A percentile compares a stretch with the other conserved stretches of the same genome.
phyloP scores from a whole-genome alignment of 768 basidiomycete species.

The Termitomyces sp. region DNA sequence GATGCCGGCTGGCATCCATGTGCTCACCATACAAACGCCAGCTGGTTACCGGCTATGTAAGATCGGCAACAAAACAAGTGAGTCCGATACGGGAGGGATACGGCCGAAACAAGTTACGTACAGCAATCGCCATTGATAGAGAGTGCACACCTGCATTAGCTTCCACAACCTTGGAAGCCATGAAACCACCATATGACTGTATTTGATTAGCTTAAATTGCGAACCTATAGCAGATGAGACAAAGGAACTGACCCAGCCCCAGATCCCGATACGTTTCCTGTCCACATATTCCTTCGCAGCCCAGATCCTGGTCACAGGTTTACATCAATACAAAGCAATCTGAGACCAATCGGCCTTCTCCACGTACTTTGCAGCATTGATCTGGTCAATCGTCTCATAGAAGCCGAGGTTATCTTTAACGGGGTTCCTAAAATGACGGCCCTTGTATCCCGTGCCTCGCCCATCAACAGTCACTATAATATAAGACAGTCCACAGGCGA shows the following conservation, averaged over 20 bases:
- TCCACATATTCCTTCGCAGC: conserved; percentile 87
- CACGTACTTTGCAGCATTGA: conserved; percentile 78
- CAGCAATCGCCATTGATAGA: conserved; percentile 87
- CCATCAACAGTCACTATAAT: conserved; percentile 89
- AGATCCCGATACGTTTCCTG: conserved; percentile 82
- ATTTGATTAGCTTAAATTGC: conserved; percentile 5
- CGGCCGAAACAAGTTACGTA: conserved; percentile 31
- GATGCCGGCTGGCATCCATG: neutral
- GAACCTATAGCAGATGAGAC: neutral
- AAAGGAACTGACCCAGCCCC: conserved; percentile 83
- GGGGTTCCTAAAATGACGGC: conserved; percentile 76
- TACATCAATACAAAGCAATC: neutral
- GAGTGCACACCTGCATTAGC: conserved; percentile 86
- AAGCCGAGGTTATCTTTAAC: conserved; percentile 88
- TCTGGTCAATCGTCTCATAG: conserved; percentile 86
- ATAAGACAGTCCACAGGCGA: conserved; percentile 77
- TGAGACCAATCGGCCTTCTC: conserved; percentile 5
- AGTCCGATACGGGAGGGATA: neutral
- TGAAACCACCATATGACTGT: conserved; percentile 94
- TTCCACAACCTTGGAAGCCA: conserved; percentile 91
- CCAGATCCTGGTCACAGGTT: conserved; percentile 53
- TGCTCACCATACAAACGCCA: conserved; percentile 75
- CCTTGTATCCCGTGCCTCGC: conserved; percentile 90
- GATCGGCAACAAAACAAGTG: neutral
- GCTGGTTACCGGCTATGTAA: conserved; percentile 72